Percentiles rank a stretch among this genome's conserved stretches.
phyloP scores from a whole-genome alignment of 768 basidiomycete species.

The Boletus pseudopeckii region DNA sequence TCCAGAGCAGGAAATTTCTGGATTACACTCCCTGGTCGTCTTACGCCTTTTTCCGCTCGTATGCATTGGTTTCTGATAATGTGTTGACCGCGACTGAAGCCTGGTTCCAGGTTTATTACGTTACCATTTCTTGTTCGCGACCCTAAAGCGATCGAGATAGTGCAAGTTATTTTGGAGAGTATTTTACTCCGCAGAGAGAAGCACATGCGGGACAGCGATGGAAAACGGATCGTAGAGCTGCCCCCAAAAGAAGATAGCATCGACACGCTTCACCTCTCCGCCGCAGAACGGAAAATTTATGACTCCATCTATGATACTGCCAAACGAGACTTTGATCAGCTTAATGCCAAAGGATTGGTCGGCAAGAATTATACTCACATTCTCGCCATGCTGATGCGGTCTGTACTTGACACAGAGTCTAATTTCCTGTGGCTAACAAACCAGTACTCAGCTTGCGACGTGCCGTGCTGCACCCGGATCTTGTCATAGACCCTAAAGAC shows the following conservation, averaged over 20 bases:
- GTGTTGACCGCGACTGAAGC: not conserved
- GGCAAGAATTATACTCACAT: constrained; percentile 84
- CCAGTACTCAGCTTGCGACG: constrained; percentile 64
- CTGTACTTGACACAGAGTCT: constrained; percentile 17
- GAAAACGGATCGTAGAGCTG: constrained; percentile 83
- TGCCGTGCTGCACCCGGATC: constrained; percentile 85
- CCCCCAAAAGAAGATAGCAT: constrained; percentile 79
- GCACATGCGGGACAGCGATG: constrained; percentile 83
- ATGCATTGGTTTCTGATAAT: constrained; percentile 24
- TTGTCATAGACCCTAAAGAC: constrained; percentile 61
- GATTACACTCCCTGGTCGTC: constrained; percentile 79
- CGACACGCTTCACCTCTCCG: constrained; percentile 76
- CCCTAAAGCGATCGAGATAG: constrained; percentile 89
- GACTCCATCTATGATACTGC: constrained; percentile 79
- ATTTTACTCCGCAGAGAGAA: constrained; percentile 89
- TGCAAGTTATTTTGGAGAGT: constrained; percentile 90
- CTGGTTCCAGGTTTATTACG: constrained; percentile 68
- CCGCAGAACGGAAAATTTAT: constrained; percentile 82
- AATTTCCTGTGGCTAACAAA: constrained; percentile 3
- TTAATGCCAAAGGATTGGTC: constrained; percentile 74
- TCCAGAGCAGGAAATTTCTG: constrained; percentile 62
- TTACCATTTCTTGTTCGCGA: constrained; percentile 89
- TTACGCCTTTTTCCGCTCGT: constrained; percentile 88
- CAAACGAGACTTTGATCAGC: constrained; percentile 74
- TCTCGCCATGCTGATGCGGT: constrained; percentile 95